These are phyloP conservation scores for Coemansia sp. DNA, from an alignment of 192 early-diverging fungal species.

Conservation along the genomic window DNA sequence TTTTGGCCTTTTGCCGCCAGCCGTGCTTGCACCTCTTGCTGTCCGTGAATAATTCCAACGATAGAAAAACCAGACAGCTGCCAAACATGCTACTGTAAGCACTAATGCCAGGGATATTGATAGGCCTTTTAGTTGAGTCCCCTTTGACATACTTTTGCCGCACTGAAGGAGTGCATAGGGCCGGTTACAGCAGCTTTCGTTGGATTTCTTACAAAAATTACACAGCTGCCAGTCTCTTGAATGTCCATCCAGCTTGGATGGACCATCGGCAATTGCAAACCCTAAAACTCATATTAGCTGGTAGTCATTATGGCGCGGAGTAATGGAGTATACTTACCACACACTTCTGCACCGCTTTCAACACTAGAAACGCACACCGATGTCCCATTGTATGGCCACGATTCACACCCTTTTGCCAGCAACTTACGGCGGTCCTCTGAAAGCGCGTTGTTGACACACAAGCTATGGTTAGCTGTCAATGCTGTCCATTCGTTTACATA, in stretches of 20 bases:
- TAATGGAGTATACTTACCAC: constrained; percentile 13
- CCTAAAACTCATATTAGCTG: constrained; percentile 2
- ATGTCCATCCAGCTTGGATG: no score
- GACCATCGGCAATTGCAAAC: not conserved
- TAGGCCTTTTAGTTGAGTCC: constrained; percentile 6
- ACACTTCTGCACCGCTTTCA: constrained; percentile 27
- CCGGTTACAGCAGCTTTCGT: constrained; percentile 12
- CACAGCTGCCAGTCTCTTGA: constrained; percentile 7
- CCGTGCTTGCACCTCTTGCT: no score
- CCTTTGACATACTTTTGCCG: not conserved
- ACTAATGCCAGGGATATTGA: constrained; percentile 13
- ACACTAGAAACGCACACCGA: constrained; percentile 18
- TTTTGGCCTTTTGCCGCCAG: no score
- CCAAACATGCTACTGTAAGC: constrained; percentile 1
- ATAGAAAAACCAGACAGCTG: constrained; percentile 16
- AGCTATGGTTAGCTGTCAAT: constrained; percentile 13
- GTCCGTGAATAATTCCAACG: constrained; percentile 9
- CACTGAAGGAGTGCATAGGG: constrained; percentile 10
- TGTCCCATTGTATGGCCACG: constrained; percentile 34
- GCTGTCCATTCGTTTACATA: constrained; percentile 28
- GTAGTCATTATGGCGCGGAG: not conserved
- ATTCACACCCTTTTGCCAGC: constrained; percentile 15
- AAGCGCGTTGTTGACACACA: constrained; percentile 21
- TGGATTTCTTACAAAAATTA: constrained; percentile 5
- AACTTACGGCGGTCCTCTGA: constrained; percentile 23